Conservation (phyloP, 139 green algal species). For the Chlorella sp. region DNA sequence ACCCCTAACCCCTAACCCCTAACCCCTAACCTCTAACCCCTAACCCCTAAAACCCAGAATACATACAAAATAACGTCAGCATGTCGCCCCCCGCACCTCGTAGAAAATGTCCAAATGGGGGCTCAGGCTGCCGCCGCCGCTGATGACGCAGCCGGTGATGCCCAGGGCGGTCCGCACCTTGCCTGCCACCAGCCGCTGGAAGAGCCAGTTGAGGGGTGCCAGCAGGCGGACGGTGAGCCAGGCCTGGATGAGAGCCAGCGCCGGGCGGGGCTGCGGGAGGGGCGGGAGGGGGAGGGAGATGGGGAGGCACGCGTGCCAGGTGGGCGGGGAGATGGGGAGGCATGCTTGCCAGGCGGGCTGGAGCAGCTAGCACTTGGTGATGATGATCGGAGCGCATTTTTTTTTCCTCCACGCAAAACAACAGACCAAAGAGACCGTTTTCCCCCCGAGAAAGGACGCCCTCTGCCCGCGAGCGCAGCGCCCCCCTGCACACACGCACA, state of each 20-base stretch:
- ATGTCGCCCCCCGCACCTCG: slow-evolving; percentile 48
- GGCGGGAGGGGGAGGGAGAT: not conserved
- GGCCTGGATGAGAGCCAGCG: slow-evolving; percentile 55
- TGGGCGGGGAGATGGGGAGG: no score
- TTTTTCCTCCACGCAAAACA: no score
- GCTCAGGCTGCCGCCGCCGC: slow-evolving; percentile 86
- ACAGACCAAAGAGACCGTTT: no score
- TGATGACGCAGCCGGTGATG: slow-evolving; percentile 73
- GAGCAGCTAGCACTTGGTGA: no score
- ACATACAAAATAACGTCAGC: no score
- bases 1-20: no score
- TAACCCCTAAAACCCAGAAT: no score
- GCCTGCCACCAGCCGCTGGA: slow-evolving; percentile 59
- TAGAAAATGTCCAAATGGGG: slow-evolving; percentile 93
- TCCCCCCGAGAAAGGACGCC: no score
- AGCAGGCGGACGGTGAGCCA: slow-evolving; percentile 63
- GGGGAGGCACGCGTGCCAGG: not conserved
- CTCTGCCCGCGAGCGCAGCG: no score
- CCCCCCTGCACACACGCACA: no score
- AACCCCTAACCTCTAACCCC: no score
- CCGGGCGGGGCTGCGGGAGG: slow-evolving; percentile 10
- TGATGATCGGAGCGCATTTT: no score
- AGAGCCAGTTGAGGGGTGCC: slow-evolving; percentile 68
- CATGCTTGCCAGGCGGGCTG: not conserved
- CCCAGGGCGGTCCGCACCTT: slow-evolving; percentile 72